These are phyloP conservation scores for Letharia lupina DNA, from an alignment of 495 filamentous ascomycete genomes.

Conservation along the genomic window DNA sequence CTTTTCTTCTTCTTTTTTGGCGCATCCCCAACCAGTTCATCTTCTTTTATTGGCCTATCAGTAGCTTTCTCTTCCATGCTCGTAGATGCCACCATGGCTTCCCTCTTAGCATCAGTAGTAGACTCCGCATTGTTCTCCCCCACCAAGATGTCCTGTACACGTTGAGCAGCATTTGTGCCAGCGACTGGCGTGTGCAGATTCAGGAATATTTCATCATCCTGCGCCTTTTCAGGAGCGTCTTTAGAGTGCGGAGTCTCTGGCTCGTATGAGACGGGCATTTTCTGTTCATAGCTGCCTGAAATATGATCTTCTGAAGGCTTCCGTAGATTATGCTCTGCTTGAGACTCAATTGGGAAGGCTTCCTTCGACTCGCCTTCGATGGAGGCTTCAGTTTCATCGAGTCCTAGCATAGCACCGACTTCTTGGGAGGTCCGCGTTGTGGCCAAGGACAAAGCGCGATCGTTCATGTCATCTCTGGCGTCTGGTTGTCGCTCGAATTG, in stretches of 20 bases:
- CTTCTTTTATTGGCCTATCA: background rate
- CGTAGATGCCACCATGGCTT: background rate
- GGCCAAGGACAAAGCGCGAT: background rate
- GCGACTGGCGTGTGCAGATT: background rate
- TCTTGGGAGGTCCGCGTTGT: constrained; percentile 8
- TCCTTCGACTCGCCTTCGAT: constrained; percentile 24
- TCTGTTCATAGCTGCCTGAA: background rate
- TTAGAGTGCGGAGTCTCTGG: background rate
- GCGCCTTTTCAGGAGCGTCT: background rate
- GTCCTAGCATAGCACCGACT: background rate
- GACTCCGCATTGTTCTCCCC: constrained; percentile 6
- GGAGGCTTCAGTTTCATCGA: background rate
- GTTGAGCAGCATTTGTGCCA: background rate
- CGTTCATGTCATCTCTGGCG: background rate
- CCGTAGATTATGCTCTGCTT: constrained; percentile 20
- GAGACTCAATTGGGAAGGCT: constrained; percentile 20
- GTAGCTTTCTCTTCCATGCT: background rate
- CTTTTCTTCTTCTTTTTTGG: constrained; percentile 27
- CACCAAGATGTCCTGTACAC: background rate
- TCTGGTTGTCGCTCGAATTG: background rate
- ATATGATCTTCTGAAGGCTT: background rate
- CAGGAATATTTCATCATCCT: background rate
- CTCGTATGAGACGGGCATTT: background rate
- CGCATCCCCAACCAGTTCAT: background rate
- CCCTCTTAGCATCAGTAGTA: constrained; percentile 7